Evolutionary conservation across 768 basidiomycete genomes (phyloP), one percentile per base, ranked within the genome.

Genomic region (Macrolepiota albuminosa): DNA sequence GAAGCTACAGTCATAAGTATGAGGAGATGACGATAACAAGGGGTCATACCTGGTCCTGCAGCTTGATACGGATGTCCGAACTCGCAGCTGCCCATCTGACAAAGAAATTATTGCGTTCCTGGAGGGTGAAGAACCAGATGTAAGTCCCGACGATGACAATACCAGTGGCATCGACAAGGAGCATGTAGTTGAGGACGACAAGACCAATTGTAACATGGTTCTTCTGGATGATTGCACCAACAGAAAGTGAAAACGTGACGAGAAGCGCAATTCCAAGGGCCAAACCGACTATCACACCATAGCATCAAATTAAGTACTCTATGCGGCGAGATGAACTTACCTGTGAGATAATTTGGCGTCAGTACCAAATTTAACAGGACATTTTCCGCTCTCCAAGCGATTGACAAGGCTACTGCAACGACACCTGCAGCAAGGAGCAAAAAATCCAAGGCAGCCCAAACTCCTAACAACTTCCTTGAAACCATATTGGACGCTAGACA

Each of bases 101-200:
- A 61, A 84, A 81, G 73, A 87, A 95, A 65, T 90, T 84, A 47
- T 74, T 72, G 31, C 87, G 84, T 69, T 93, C 87, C 57, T 80
- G 72, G 18, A 95, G 78, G 6, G 93, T 92, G 69, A 75, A 91
- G 73, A 89, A 84, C 94, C 94, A 96, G 54, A 95, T 75, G 64
- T 83, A 81, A 24, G 86, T 82, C 61, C 90, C 93, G 31, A 91
- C 73, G 55, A 85, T 66, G 52, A 88, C 72, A 45, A 88, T 80
- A 29, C 79, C 78, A 47, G 89, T 64, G 8, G 80, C 81, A 66
- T 94, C 87, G 43, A 78, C 58, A 39, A 95, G 71, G 55, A 95
- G 84, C 31, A 78, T 66, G 77, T 87, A 92, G 73, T 93, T 94
- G 66, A 93, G 83, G 42, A 89, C 70, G 62, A 88, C 83, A 42